Evolutionary conservation across 805 yeast species (phyloP).

Genomic region (Yarrowia sp.): DNA sequence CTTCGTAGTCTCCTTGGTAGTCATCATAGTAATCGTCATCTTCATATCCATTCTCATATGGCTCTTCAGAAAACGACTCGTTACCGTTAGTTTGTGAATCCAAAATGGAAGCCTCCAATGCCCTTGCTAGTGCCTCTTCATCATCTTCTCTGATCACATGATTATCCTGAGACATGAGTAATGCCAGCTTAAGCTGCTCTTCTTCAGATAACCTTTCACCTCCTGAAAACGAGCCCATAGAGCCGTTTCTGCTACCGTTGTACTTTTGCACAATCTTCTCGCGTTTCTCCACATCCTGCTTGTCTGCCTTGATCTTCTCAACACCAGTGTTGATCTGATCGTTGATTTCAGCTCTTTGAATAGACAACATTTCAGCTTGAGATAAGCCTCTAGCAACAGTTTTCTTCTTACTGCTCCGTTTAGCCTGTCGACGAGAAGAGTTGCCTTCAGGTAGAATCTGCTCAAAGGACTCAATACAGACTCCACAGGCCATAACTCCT

Average conservation of each 20-base stretch:
- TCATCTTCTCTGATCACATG: constrained; percentile 12
- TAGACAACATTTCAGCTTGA: constrained; percentile 7
- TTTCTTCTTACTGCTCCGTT: constrained; percentile 10
- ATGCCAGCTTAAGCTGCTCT: constrained; percentile 14
- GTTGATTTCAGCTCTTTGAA: constrained; percentile 20
- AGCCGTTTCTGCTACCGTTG: constrained; percentile 6
- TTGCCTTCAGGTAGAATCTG: constrained; percentile 14
- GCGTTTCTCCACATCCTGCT: constrained; percentile 12
- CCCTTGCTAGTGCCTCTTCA: constrained; percentile 8
- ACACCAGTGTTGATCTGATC: constrained; percentile 17
- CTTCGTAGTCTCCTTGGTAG: constrained; percentile 14
- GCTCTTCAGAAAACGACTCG: background rate
- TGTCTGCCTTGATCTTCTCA: constrained; percentile 16
- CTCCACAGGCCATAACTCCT: constrained; percentile 26
- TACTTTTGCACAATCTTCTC: constrained; percentile 20
- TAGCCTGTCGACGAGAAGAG: constrained; percentile 11
- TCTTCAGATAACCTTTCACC: constrained; percentile 7
- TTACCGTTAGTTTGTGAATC: background rate
- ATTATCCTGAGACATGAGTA: constrained; percentile 20
- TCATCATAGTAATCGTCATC: background rate
- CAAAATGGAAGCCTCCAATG: background rate
- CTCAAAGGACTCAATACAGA: constrained; percentile 20
- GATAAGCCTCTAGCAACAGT: constrained; percentile 9
- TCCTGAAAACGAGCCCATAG: constrained; percentile 14
- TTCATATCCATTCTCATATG: background rate